Percentiles rank a stretch among this genome's conserved stretches.
These are phyloP conservation scores for Eurotiales sp. DNA, from an alignment of 2,329 filamentous ascomycete genomes.

Conservation along the genomic window DNA sequence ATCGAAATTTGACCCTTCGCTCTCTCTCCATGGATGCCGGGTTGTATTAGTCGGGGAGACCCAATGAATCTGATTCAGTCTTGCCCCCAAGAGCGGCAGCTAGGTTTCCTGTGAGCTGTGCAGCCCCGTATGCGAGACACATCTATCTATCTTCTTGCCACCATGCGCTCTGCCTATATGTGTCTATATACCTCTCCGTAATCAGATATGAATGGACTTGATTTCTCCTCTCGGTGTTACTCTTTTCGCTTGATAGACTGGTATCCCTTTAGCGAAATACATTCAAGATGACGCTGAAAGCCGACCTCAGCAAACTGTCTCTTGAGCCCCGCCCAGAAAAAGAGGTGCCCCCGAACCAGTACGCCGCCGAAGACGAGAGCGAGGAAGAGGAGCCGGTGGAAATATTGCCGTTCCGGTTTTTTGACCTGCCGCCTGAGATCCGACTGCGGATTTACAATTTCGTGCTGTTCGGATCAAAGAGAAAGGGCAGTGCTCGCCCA, in stretches of 20 bases:
- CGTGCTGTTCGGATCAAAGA: slow-evolving; percentile 38
- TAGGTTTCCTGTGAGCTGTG: slow-evolving; percentile 44
- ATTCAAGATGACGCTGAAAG: slow-evolving; percentile 21
- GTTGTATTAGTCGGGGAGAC: slow-evolving; percentile 57
- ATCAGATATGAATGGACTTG: slow-evolving; percentile 2
- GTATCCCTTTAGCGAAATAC: slow-evolving; percentile 12
- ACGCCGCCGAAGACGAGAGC: slow-evolving; percentile 19
- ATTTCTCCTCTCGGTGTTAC: slow-evolving; percentile 3
- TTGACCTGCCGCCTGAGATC: slow-evolving; percentile 52
- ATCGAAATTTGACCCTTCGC: slow-evolving; percentile 57
- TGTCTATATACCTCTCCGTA: slow-evolving; percentile 2
- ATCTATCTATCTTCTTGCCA: slow-evolving; percentile 22
- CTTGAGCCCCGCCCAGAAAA: slow-evolving; percentile 19
- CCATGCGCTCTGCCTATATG: slow-evolving; percentile 10
- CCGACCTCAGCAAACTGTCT: slow-evolving; percentile 22
- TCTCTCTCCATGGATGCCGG: slow-evolving; percentile 49
- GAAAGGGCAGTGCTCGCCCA: slow-evolving; percentile 22
- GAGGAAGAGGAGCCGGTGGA: slow-evolving; percentile 6
- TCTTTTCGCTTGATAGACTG: slow-evolving; percentile 21
- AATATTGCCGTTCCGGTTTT: slow-evolving; percentile 45
- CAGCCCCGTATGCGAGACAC: slow-evolving; percentile 48
- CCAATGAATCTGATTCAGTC: slow-evolving; percentile 35
- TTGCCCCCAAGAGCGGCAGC: slow-evolving; percentile 49
- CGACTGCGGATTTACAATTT: slow-evolving; percentile 49
- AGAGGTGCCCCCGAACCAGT: slow-evolving; percentile 16